These are phyloP conservation scores for Protea cynaroides DNA, from an alignment of 164 flowering plant genomes.

Conservation along the genomic window DNA sequence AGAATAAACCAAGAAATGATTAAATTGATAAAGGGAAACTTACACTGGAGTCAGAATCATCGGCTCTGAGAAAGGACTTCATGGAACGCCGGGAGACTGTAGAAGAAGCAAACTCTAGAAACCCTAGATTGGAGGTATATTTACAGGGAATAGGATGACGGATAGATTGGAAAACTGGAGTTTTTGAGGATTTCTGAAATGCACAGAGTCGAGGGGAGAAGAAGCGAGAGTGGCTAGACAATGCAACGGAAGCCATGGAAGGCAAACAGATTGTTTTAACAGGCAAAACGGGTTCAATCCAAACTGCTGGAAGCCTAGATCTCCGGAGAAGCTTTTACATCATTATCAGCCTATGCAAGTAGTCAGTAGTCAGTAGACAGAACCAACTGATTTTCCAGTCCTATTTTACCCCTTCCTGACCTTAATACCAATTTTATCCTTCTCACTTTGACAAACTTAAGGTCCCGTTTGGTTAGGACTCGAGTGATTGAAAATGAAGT, in stretches of 20 bases:
- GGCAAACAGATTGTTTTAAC: not conserved
- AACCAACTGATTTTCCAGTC: too few relatives aligned
- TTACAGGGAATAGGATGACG: constrained; percentile 2
- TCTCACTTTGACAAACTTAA: too few relatives aligned
- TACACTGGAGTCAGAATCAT: constrained; percentile 16
- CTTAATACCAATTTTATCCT: too few relatives aligned
- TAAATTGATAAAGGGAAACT: not conserved
- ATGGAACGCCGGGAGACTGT: constrained; percentile 8
- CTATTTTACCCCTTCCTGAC: too few relatives aligned
- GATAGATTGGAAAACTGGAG: not conserved
- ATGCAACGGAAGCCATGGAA: constrained; percentile 15
- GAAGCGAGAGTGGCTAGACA: constrained; percentile 7
- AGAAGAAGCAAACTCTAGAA: not conserved
- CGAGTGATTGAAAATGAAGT: too few relatives aligned
- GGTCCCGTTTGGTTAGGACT: too few relatives aligned
- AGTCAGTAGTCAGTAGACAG: too few relatives aligned
- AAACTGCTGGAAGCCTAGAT: not conserved
- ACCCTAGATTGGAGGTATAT: constrained; percentile 10
- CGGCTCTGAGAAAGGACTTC: constrained; percentile 4
- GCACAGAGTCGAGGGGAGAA: constrained; percentile 7
- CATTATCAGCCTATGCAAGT: too few relatives aligned
- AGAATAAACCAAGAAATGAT: not conserved
- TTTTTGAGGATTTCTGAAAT: constrained; percentile 10
- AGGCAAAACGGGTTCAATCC: not conserved
- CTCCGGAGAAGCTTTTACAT: too few relatives aligned